Conservation (phyloP, 257 asterid genomes). For the Solanum arcanum region DNA sequence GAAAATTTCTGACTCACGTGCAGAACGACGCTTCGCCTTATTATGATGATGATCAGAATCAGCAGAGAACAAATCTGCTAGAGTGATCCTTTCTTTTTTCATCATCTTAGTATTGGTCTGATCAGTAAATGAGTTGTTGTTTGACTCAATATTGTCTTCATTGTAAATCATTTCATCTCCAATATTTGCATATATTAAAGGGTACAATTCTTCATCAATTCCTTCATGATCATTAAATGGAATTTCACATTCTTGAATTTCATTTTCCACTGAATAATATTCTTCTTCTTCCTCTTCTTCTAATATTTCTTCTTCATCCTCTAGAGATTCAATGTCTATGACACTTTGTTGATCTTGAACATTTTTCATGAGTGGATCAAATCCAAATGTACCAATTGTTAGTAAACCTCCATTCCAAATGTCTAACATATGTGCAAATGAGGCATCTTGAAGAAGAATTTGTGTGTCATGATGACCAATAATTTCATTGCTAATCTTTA, state of each 20-base stretch:
- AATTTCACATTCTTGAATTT: background rate
- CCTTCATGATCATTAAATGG: background rate
- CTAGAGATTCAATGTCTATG: background rate
- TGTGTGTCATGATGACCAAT: background rate
- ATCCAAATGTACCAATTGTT: slow-evolving; percentile 62
- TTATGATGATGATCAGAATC: slow-evolving; percentile 14
- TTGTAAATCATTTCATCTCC: background rate
- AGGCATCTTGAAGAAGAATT: slow-evolving; percentile 12
- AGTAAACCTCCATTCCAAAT: slow-evolving; percentile 46
- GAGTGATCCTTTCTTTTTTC: slow-evolving; percentile 42
- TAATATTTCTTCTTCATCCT: background rate
- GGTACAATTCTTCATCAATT: slow-evolving; percentile 12
- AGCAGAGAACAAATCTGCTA: slow-evolving; percentile 56
- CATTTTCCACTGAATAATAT: background rate
- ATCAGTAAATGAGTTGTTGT: background rate
- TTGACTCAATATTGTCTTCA: background rate
- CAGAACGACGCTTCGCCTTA: background rate
- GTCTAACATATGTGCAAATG: slow-evolving; percentile 11
- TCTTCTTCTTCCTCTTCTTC: background rate
- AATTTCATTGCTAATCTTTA: background rate
- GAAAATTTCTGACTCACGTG: background rate
- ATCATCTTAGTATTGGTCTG: background rate
- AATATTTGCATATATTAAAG: slow-evolving; percentile 7
- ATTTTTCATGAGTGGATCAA: slow-evolving; percentile 10
- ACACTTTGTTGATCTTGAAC: background rate